Evolutionary conservation across 2,329 filamentous ascomycete genomes (phyloP).

Genomic region (Malbranchea cinnamomea): DNA sequence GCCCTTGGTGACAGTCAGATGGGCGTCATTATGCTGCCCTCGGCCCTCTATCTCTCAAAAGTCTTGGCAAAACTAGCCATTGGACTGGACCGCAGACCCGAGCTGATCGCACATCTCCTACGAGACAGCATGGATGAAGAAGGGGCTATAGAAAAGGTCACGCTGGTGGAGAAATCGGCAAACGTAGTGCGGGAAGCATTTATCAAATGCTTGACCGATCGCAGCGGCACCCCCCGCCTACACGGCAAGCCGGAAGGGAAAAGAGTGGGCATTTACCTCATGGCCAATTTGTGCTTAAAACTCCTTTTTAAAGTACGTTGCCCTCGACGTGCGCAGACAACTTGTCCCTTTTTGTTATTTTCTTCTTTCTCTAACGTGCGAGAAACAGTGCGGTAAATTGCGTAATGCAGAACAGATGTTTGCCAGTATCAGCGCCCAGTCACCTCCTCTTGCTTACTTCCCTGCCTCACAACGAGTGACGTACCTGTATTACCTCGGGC

Average conservation of each 20-base stretch:
- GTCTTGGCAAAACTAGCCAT: conserved; percentile 72
- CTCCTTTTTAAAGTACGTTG: conserved; percentile 60
- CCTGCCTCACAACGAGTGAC: conserved; percentile 78
- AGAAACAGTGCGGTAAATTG: conserved; percentile 55
- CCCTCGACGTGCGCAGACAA: neutral
- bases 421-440: conserved; percentile 69
- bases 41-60: conserved; percentile 67
- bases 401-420: conserved; percentile 79
- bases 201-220: conserved; percentile 74
- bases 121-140: conserved; percentile 33
- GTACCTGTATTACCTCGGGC: conserved; percentile 86
- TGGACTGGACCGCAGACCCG: conserved; percentile 64
- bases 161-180: conserved; percentile 72
- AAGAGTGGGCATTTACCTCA: conserved; percentile 75
- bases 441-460: conserved; percentile 66
- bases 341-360: conserved; percentile 1
- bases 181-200: conserved; percentile 86
- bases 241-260: conserved; percentile 62
- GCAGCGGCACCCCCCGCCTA: conserved; percentile 46
- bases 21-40: conserved; percentile 68
- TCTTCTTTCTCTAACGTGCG: conserved; percentile 2
- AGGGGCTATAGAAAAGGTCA: conserved; percentile 54
- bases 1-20: conserved; percentile 66
- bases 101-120: conserved; percentile 54
- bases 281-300: conserved; percentile 80